Percentiles rank a stretch among this genome's conserved stretches.
These are phyloP conservation scores for Lachancea lanzarotensis DNA, from an alignment of 805 yeast species.

Conservation along the genomic window DNA sequence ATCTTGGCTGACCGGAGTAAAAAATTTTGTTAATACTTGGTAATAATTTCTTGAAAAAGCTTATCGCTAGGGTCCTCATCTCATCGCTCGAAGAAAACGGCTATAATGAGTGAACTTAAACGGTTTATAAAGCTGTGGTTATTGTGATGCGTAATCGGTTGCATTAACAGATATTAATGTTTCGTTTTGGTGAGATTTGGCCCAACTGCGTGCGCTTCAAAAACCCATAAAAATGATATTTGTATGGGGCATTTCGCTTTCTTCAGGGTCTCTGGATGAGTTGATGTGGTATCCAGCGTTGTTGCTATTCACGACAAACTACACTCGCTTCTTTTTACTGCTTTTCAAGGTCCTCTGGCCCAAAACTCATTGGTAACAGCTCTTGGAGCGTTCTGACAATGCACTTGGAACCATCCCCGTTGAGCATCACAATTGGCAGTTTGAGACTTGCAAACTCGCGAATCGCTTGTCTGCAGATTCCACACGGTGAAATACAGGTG, in stretches of 20 bases:
- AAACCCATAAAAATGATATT: too few relatives aligned
- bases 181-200: too few relatives aligned
- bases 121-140: too few relatives aligned
- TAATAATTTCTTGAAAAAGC: neutral
- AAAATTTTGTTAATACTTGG: neutral
- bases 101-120: too few relatives aligned
- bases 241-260: too few relatives aligned
- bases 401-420: constrained; percentile 42
- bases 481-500: constrained; percentile 76
- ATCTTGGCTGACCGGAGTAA: neutral
- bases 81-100: neutral
- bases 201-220: too few relatives aligned
- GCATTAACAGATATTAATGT: too few relatives aligned
- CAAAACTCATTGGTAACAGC: constrained; percentile 77
- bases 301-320: neutral
- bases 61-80: neutral
- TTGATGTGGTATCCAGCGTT: neutral
- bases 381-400: constrained; percentile 48
- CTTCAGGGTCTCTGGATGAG: too few relatives aligned
- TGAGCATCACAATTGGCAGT: constrained; percentile 64
- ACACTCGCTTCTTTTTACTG: neutral
- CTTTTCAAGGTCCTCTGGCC: constrained; percentile 45
- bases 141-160: too few relatives aligned
- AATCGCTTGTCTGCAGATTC: constrained; percentile 85
- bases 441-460: constrained; percentile 61